Conservation (phyloP, 768 basidiomycete species). For the Agaricus bisporus region DNA sequence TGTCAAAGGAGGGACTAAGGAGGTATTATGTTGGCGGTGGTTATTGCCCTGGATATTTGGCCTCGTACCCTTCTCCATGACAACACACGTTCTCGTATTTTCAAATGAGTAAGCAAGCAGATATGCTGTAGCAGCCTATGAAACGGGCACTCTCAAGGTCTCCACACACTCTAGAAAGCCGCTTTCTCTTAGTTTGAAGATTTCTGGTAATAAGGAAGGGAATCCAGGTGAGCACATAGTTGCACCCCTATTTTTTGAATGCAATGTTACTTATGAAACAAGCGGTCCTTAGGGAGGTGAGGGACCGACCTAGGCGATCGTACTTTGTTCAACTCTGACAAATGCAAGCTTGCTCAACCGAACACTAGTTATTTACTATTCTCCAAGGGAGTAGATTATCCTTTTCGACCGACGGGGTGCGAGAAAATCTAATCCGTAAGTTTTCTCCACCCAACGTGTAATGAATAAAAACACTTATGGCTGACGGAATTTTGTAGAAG, state of each 20-base stretch:
- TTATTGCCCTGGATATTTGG: no score
- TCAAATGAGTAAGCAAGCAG: background rate
- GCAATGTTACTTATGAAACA: slow-evolving; percentile 22
- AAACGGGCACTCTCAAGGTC: slow-evolving; percentile 62
- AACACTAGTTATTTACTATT: no score
- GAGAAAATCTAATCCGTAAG: slow-evolving; percentile 84
- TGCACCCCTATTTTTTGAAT: no score
- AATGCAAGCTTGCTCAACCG: slow-evolving; percentile 58
- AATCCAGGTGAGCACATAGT: slow-evolving; percentile 49
- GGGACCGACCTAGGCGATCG: slow-evolving; percentile 65
- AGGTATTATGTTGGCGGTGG: no score
- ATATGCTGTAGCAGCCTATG: slow-evolving; percentile 59
- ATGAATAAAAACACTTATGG: background rate
- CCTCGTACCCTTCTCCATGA: no score
- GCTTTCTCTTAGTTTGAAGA: slow-evolving; percentile 55
- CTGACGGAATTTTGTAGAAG: slow-evolving; percentile 33
- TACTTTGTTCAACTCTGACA: slow-evolving; percentile 75
- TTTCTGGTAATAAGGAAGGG: slow-evolving; percentile 74
- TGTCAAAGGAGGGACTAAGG: no score
- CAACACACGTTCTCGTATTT: no score
- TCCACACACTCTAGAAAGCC: slow-evolving; percentile 69
- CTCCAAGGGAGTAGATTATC: slow-evolving; percentile 49
- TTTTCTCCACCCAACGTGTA: slow-evolving; percentile 7
- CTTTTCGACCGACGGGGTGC: slow-evolving; percentile 88
- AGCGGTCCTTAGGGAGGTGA: slow-evolving; percentile 84